Evolutionary conservation across 306 rosid genomes (phyloP).

Genomic region (Cyamopsis tetragonoloba): DNA sequence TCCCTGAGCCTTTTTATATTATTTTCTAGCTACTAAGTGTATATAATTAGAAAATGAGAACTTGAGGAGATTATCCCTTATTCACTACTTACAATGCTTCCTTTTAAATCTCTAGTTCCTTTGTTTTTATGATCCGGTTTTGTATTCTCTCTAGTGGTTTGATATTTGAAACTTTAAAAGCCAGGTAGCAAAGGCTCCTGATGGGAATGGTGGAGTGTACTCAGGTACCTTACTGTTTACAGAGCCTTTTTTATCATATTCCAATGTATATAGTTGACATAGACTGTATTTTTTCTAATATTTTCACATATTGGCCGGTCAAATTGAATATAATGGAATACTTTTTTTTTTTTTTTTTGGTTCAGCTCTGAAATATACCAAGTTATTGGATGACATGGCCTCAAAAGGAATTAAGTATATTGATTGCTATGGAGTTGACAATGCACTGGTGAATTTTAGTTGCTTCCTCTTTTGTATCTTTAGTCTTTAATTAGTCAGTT

Average conservation of each 20-base stretch:
- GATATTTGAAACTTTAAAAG: constrained; percentile 38
- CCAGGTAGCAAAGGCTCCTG: constrained; percentile 98
- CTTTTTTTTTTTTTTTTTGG: constrained; percentile 2
- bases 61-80: constrained; percentile 1
- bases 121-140: constrained; percentile 20
- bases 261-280: constrained; percentile 7
- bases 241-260: background rate
- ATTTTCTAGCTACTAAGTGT: background rate
- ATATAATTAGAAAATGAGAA: constrained; percentile 6
- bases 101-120: constrained; percentile 10
- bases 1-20: background rate
- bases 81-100: background rate
- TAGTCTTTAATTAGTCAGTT: constrained; percentile 5
- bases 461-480: constrained; percentile 12
- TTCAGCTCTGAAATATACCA: constrained; percentile 78
- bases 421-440: constrained; percentile 98
- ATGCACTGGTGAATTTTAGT: constrained; percentile 68
- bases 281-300: background rate
- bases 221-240: constrained; percentile 51
- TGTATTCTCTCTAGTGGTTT: constrained; percentile 20
- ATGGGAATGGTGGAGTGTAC: constrained; percentile 97
- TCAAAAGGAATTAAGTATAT: constrained; percentile 76
- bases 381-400: constrained; percentile 91
- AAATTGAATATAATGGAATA: background rate
- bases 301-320: constrained; percentile 11